These are phyloP conservation scores for Schwanniomyces sp. DNA, from an alignment of 805 yeast genomes.

Conservation along the genomic window DNA sequence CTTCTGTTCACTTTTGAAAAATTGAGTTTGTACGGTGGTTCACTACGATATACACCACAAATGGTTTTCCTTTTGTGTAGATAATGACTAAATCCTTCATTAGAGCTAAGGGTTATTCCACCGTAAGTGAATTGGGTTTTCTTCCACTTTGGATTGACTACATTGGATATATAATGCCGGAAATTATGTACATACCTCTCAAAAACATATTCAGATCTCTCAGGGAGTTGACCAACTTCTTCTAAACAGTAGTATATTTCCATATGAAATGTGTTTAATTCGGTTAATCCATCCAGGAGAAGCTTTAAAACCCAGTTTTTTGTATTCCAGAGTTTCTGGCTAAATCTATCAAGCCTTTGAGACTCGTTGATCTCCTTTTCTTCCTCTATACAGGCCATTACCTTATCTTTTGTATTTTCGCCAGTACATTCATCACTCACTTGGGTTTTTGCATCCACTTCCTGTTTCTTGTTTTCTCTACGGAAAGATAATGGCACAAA, in stretches of 20 bases:
- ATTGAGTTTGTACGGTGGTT: neutral
- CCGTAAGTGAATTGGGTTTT: slow-evolving; percentile 10
- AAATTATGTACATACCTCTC: slow-evolving; percentile 38
- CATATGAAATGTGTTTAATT: neutral
- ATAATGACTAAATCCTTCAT: slow-evolving; percentile 19
- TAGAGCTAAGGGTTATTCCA: slow-evolving; percentile 11
- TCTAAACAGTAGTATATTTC: neutral
- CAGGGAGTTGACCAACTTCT: neutral
- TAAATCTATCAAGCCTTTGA: neutral
- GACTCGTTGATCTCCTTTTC: neutral
- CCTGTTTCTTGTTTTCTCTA: neutral
- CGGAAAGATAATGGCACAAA: neutral
- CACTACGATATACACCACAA: neutral
- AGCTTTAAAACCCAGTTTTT: neutral
- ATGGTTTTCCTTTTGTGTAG: neutral
- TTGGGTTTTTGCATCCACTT: neutral
- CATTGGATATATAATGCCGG: slow-evolving; percentile 25
- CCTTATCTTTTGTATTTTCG: neutral
- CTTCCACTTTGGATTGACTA: slow-evolving; percentile 12
- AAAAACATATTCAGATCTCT: slow-evolving; percentile 33
- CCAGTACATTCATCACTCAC: neutral
- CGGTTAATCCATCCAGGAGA: neutral
- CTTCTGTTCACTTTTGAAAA: neutral
- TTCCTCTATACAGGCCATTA: no score
- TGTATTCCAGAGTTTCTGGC: neutral